Base-by-base conservation (phyloP, 768 basidiomycete genomes). In the Kwoniella dejecticola region DNA sequence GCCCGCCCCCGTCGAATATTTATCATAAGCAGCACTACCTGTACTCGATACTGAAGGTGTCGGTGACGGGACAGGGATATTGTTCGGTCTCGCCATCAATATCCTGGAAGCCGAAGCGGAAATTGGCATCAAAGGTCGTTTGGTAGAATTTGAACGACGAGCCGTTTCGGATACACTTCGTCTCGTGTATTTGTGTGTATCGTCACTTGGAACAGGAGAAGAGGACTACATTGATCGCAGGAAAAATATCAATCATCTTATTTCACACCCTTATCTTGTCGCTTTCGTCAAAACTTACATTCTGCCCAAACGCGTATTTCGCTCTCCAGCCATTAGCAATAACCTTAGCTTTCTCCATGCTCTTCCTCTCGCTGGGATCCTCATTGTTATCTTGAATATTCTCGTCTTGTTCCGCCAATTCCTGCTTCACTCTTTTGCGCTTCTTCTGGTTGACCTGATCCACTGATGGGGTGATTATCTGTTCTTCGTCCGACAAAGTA, bases 271-370 rank as follows among this genome's bases (percentile, higher is more conserved):
- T 44, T 4, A 29, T 4, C 6, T 31, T 17, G 24, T 45, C 21
- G 52, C 27, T 11, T n/a, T 41, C 7, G 17, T 3, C 33, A n/a
- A 15, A 46, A 42, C 60, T 62, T 46, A 62, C 60, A 26, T 36
- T 53, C 17, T 54, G 52, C 4, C 31, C 58, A 24, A 71, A 62
- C 2, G 63, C 57, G 57, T 60, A 75, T 53, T 71, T 72, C 21
- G 33, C 50, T 52, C 52, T 67, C 73, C 71, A 75, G 0, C 67
- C 67, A n/a, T n/a, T 30, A 13, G 62, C 64, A 15, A 75, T 56
- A 10, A 54, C 60, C 59, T 60, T 72, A 7, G 67, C 73, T 19
- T 57, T 60, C 24, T 67, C 65, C 29, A 47, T 50, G 29, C 64
- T 44, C 23, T 57, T 52, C 40, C 21, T 47, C 30, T 70, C 67